Base-by-base conservation (phyloP, 1,284 basidiomycete species). In the Porodaedalea pini region DNA sequence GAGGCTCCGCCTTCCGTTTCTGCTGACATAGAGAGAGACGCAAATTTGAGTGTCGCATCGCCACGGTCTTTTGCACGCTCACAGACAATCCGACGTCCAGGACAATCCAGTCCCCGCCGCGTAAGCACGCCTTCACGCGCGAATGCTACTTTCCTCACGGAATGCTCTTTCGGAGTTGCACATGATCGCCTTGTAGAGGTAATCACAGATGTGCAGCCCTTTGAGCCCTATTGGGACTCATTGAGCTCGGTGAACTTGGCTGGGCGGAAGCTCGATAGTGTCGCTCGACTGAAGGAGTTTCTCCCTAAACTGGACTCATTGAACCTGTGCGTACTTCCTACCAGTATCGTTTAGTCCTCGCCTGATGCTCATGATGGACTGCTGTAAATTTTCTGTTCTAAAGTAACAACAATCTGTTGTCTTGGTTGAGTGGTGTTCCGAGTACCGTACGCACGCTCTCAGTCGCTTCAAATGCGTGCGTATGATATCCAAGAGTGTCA, bases 151-250 rank as follows among this genome's bases (percentile, higher is more conserved):
- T 95, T 96, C 75, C 76, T 98, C 62, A 91, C 89, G 3, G 94
- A 98, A 67, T 97, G 94, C 67, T 98, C 94, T 27, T 99, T 99
- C 69, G 92, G 85, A 17, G 86, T 98, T 29, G 84, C 94, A 7
- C 91, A 92, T 67, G 95, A 98, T 70, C 83, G 85, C 45, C 82
- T 99, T 2, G 88, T 99, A 1, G 84, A 93, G 70, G 84, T 93
- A 61, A 92, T 99, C 67, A 98, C 95, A 41, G 95, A 98, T 67
- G 86, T 95, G 11, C 90, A 95, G 69, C 94, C 95, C 1, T 98
- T 94, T 73, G 92, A 95, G 69, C 93, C 94, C 15, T 82, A 93
- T 69, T 99, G 96, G 96, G 94, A 98, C 64, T 77, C 83, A 47
- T 73, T 99, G 62, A 77, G 69, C 56, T 72, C 74, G 13, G 86